phyloP scores from a whole-genome alignment of 148 eudicot species.

The Vaccinium macrocarpon region DNA sequence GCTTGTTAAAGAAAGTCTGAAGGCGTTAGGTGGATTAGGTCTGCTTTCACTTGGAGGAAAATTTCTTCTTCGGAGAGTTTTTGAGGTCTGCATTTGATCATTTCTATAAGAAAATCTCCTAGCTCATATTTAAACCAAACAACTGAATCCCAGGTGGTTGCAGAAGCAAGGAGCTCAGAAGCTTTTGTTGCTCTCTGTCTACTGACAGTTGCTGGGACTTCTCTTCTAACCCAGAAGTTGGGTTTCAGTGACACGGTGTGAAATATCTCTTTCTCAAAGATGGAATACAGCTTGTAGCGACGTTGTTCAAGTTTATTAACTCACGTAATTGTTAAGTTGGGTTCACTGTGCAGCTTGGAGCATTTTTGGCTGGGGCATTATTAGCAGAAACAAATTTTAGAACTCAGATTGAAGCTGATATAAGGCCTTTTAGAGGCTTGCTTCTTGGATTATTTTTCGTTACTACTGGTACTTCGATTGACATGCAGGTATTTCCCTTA shows the following conservation, averaged over 20 bases:
- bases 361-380: constrained; percentile 94
- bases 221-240: constrained; percentile 91
- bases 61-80: constrained; percentile 71
- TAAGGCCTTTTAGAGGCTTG: constrained; percentile 96
- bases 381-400: constrained; percentile 96
- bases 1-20: constrained; percentile 79
- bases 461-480: constrained; percentile 96
- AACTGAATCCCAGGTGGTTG: constrained; percentile 66
- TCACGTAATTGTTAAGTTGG: neutral
- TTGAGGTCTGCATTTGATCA: constrained; percentile 57
- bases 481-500: constrained; percentile 60
- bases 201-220: constrained; percentile 92
- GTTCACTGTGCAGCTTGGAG: constrained; percentile 74
- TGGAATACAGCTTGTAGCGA: neutral
- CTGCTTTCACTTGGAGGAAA: constrained; percentile 92
- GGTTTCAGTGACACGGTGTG: constrained; percentile 99
- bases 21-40: constrained; percentile 83
- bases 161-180: constrained; percentile 98
- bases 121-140: constrained; percentile 21
- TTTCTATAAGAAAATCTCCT: constrained; percentile 11
- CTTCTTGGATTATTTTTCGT: constrained; percentile 95
- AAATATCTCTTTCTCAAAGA: constrained; percentile 17
- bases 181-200: constrained; percentile 98
- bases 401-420: constrained; percentile 98
- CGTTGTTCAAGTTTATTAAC: neutral